These are phyloP conservation scores for Curvularia eragrostidis DNA, from an alignment of 2,329 filamentous ascomycete genomes.

Conservation along the genomic window DNA sequence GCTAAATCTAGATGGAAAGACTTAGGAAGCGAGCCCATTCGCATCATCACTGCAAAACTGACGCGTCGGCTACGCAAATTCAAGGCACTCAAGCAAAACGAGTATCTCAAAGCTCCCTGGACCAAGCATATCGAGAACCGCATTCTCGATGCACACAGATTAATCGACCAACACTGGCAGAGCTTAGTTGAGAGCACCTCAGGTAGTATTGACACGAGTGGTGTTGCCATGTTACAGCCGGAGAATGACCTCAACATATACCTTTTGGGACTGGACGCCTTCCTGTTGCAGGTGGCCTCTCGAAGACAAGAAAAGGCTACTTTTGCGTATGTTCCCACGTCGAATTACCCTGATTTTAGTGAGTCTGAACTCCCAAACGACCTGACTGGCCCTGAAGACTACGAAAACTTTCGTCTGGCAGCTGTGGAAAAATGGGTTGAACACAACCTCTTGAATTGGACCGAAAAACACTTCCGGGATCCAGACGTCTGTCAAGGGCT, in stretches of 20 bases:
- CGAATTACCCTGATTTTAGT: constrained; percentile 13
- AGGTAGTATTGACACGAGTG: constrained; percentile 8
- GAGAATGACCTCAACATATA: constrained; percentile 26
- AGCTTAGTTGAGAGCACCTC: background rate
- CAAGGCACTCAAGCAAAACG: constrained; percentile 17
- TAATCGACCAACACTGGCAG: constrained; percentile 25
- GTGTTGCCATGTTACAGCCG: constrained; percentile 19
- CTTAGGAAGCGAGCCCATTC: constrained; percentile 19
- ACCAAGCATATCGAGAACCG: background rate
- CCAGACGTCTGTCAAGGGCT: constrained; percentile 35
- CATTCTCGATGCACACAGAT: constrained; percentile 12
- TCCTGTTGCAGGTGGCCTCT: constrained; percentile 18
- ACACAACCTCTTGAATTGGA: constrained; percentile 51
- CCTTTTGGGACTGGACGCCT: constrained; percentile 25
- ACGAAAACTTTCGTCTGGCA: constrained; percentile 49
- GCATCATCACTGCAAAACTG: constrained; percentile 31
- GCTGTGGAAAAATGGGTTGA: constrained; percentile 61
- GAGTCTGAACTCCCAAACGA: constrained; percentile 16
- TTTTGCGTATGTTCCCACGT: constrained; percentile 20
- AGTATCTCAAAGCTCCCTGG: constrained; percentile 13
- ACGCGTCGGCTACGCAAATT: constrained; percentile 33
- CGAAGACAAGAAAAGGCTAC: constrained; percentile 4
- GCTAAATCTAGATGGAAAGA: constrained; percentile 2
- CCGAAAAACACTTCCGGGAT: constrained; percentile 32
- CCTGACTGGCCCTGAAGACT: constrained; percentile 15